Base-by-base conservation (phyloP, 2,329 filamentous ascomycete genomes). In the Sporothrix schenckii region DNA sequence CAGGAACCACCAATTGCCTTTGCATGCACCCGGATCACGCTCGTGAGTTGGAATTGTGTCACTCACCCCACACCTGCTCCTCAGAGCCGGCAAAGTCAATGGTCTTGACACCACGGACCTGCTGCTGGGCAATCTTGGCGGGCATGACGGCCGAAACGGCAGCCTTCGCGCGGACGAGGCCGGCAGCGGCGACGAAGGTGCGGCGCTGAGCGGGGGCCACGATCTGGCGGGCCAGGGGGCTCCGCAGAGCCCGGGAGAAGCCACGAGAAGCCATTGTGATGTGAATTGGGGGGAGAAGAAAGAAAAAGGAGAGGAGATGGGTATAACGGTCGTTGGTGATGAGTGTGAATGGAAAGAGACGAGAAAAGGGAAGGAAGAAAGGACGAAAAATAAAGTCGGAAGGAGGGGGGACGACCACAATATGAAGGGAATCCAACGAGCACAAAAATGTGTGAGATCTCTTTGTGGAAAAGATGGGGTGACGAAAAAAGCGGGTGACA, bases 71-170 rank as follows among this genome's bases (percentile, higher is more conserved):
- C 81, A 99, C 95, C 76, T 90, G 89, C 88, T 99, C 95, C 86
- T 96, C 94, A 80, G 88, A 87, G 79, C 93, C 95, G 76, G 95
- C 95, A 83, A 99, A 99, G 89, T 98, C 94, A 83, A 99, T 94
- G 77, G 94, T 97, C 92, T 99, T 98, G 80, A 97, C 84, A 82
- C 95, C 95, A 80, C 95, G 91, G 76, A 87, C 85, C 86, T 93
- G 91, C 81, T 89, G 86, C 73, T 78, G 77, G 70, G 79, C 75
- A 81, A 79, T 73, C 80, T 70, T 61, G 21, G 69, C 27, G 21
- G 61, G 34, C 65, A 71, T 63, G n/a, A 70, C 72, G n/a, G 70
- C 83, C 76, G 82, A 80, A 65, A 84, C 81, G 74, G 83, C 83
- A 75, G 86, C 84, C 76, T 85, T 83, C 73, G 84, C 83, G 75